A percentile compares a stretch with the other conserved stretches of the same genome.
These are phyloP conservation scores for Hippophae tibetana DNA, from an alignment of 306 rosid species.

Conservation along the genomic window DNA sequence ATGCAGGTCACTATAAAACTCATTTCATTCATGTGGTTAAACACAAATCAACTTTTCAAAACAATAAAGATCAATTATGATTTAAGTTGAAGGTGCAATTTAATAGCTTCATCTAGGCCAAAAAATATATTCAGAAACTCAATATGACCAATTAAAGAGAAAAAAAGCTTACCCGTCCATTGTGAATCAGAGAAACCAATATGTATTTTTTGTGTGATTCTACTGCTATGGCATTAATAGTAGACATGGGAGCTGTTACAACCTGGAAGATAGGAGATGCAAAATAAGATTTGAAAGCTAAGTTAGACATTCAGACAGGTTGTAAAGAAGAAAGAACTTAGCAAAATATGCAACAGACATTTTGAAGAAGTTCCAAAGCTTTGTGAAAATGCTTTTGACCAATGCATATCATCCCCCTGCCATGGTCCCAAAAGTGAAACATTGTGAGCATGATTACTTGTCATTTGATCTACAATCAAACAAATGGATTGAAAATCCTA, in stretches of 20 bases:
- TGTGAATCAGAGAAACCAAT: constrained; percentile 75
- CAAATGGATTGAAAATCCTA: constrained; percentile 10
- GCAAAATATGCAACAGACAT: constrained; percentile 35
- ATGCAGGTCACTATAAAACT: neutral
- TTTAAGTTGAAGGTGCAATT: neutral
- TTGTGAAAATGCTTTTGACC: constrained; percentile 73
- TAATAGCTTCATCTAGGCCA: neutral
- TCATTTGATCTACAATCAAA: too few relatives aligned
- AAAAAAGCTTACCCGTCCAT: constrained; percentile 60
- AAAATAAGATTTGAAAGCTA: constrained; percentile 9
- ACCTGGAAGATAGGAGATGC: constrained; percentile 42
- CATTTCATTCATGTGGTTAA: too few relatives aligned
- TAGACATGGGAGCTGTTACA: constrained; percentile 87
- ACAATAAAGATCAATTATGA: too few relatives aligned
- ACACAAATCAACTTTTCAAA: too few relatives aligned
- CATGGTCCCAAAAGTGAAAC: constrained; percentile 25
- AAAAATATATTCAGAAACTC: neutral
- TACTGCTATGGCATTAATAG: constrained; percentile 67
- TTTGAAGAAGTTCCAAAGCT: constrained; percentile 95
- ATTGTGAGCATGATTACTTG: constrained; percentile 13
- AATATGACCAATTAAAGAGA: constrained; percentile 7
- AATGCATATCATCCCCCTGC: constrained; percentile 89
- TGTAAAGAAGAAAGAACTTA: constrained; percentile 13
- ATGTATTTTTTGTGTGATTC: constrained; percentile 91
- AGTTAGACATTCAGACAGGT: neutral